These are phyloP conservation scores for Sclerotinia borealis DNA, from an alignment of 2,329 filamentous ascomycete species.

Conservation along the genomic window DNA sequence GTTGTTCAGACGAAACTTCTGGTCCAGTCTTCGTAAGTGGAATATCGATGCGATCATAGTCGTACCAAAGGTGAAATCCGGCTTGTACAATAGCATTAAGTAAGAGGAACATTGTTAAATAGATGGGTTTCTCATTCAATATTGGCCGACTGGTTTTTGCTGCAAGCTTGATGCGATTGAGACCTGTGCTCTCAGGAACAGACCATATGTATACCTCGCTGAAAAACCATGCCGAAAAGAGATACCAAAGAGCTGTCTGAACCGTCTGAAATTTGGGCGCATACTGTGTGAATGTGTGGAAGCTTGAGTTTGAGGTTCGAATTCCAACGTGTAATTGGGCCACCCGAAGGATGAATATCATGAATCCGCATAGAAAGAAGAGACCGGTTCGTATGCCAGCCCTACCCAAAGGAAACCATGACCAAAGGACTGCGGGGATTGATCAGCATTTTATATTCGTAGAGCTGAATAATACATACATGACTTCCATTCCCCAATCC, in stretches of 20 bases:
- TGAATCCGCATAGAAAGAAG: constrained; percentile 69
- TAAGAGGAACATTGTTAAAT: constrained; percentile 65
- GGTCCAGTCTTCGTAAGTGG: constrained; percentile 36
- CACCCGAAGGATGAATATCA: constrained; percentile 79
- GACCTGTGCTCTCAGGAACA: constrained; percentile 49
- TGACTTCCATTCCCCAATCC: constrained; percentile 63
- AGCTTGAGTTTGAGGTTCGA: constrained; percentile 63
- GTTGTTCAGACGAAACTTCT: constrained; percentile 32
- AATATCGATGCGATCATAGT: constrained; percentile 56
- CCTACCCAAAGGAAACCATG: constrained; percentile 75
- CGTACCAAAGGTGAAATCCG: constrained; percentile 60
- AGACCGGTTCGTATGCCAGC: constrained; percentile 68
- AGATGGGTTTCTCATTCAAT: constrained; percentile 82
- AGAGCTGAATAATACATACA: constrained; percentile 34
- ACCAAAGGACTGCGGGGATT: constrained; percentile 63
- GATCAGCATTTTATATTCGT: constrained; percentile 1
- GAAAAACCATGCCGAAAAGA: constrained; percentile 72
- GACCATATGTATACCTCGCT: constrained; percentile 77
- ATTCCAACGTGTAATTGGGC: constrained; percentile 72
- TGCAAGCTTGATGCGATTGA: constrained; percentile 67
- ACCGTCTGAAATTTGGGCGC: constrained; percentile 50
- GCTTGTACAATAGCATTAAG: constrained; percentile 66
- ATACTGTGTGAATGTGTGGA: constrained; percentile 56
- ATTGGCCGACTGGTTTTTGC: constrained; percentile 65
- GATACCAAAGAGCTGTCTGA: constrained; percentile 70